Evolutionary conservation across 495 filamentous ascomycete genomes (phyloP), one percentile per base, ranked within the genome.

Genomic region (Penicillium cosmopolitanum): DNA sequence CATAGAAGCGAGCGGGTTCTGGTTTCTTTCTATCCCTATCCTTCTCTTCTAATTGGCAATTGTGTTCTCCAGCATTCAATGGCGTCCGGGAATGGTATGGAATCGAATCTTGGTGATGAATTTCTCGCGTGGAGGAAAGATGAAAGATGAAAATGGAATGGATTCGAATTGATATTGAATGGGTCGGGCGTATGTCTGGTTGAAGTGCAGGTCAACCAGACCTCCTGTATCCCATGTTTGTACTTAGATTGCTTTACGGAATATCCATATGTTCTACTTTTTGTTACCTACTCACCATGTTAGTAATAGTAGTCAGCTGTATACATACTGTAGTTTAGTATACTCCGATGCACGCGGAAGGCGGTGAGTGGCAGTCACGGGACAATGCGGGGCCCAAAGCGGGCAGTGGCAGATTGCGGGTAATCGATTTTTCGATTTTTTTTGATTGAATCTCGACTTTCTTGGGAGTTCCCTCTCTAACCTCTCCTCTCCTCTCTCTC

Each of bases 131-230:
- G 55, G 52, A 61, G 44, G 54, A 55, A 62, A 57, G 35, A 31
- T 58, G 51, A 34, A 44, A 44, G 19, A 60, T 62, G 64, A 51
- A 51, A 23, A 23, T 23, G 23, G 23, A 23, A 31, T 31, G 28
- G 28, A 31, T 31, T 31, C 28, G 28, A 31, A 31, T 31, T 31
- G 5, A 31, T 31, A 31, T 31, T 31, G 0, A 61, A 58, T 50
- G 56, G 52, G 58, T 52, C 55, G 35, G 51, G 31, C 38, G 23
- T 61, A 34, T 9, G 1, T 48, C 59, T 57, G 59, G 66, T 74
- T 74, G 77, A 75, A 76, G 77, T 80, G 76, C 77, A 80, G 77
- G 77, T 75, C 75, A 75, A 61, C 66, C 53, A 38, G 46, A 48
- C 46, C 12, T 48, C n/a, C 48, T 54, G 19, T 19, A 47, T 40